Conservation (phyloP, 345 rosid genomes). For the Salix udensis region DNA sequence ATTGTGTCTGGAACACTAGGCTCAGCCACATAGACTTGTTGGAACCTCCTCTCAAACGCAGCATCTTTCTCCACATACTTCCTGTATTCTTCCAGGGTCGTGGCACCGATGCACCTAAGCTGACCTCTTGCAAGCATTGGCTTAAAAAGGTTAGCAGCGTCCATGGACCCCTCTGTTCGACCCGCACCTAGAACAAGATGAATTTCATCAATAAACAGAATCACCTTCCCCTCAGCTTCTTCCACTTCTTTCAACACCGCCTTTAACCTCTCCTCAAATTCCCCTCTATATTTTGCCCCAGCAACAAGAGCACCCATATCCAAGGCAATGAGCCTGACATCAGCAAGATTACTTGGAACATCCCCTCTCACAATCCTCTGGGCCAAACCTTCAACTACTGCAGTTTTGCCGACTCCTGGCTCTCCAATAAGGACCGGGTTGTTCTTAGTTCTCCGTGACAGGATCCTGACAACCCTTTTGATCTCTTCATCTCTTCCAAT, state of each 20-base stretch:
- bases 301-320: slow-evolving; percentile 91
- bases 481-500: slow-evolving; percentile 92
- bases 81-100: slow-evolving; percentile 88
- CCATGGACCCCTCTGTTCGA: slow-evolving; percentile 86
- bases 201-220: slow-evolving; percentile 88
- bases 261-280: slow-evolving; percentile 81
- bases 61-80: slow-evolving; percentile 98
- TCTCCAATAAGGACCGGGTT: slow-evolving; percentile 93
- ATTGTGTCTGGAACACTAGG: slow-evolving; percentile 81
- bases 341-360: slow-evolving; percentile 77
- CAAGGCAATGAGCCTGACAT: slow-evolving; percentile 78
- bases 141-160: slow-evolving; percentile 90
- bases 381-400: slow-evolving; percentile 90
- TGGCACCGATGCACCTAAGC: slow-evolving; percentile 89
- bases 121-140: slow-evolving; percentile 97
- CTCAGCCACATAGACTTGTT: slow-evolving; percentile 87
- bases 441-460: slow-evolving; percentile 86
- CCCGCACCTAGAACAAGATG: slow-evolving; percentile 99
- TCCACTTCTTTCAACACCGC: slow-evolving; percentile 89
- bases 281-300: slow-evolving; percentile 84
- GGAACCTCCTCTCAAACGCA: slow-evolving; percentile 89
- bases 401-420: slow-evolving; percentile 95
- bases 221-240: slow-evolving; percentile 90
- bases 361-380: slow-evolving; percentile 87
- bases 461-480: slow-evolving; percentile 71